Percentiles rank a stretch among this genome's conserved stretches.
phyloP scores from a whole-genome alignment of 176 grass and related monocot species.

The Avena atlantica region DNA sequence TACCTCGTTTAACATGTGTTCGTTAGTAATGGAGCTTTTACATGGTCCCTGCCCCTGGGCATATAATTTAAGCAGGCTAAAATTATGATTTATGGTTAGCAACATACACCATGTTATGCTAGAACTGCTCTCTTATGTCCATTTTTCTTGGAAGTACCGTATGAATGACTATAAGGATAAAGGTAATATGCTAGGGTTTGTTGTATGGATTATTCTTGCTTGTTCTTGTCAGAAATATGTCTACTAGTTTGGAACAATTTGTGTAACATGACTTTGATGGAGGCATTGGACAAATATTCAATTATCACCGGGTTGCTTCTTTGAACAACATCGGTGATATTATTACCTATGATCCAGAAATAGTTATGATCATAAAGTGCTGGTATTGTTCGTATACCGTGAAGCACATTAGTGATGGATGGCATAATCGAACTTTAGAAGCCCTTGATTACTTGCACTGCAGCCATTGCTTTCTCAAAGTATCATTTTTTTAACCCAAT shows the following conservation, averaged over 20 bases:
- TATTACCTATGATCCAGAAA: conserved; percentile 6
- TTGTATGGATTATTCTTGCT: background rate
- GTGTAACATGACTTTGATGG: background rate
- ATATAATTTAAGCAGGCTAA: background rate
- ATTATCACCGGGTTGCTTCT: conserved; percentile 2
- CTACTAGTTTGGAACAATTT: background rate
- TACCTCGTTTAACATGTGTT: conserved; percentile 27
- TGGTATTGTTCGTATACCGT: conserved; percentile 8
- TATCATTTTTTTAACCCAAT: background rate
- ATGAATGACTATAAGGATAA: background rate
- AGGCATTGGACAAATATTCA: background rate
- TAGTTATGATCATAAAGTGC: background rate
- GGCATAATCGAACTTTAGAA: conserved; percentile 25
- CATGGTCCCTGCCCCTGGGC: background rate
- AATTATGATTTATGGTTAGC: conserved; percentile 8
- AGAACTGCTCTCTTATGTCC: background rate
- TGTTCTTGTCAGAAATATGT: background rate
- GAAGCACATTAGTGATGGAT: background rate
- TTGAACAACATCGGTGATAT: conserved; percentile 2
- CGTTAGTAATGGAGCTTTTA: conserved; percentile 31
- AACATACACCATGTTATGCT: background rate
- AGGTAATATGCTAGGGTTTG: background rate
- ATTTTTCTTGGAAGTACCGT: background rate
- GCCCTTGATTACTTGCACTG: conserved; percentile 8
- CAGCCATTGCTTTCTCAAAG: conserved; percentile 10